A percentile compares a stretch with the other conserved stretches of the same genome.
These are phyloP conservation scores for Trichophyton benhamiae DNA, from an alignment of 2,329 filamentous ascomycete species.

Conservation along the genomic window DNA sequence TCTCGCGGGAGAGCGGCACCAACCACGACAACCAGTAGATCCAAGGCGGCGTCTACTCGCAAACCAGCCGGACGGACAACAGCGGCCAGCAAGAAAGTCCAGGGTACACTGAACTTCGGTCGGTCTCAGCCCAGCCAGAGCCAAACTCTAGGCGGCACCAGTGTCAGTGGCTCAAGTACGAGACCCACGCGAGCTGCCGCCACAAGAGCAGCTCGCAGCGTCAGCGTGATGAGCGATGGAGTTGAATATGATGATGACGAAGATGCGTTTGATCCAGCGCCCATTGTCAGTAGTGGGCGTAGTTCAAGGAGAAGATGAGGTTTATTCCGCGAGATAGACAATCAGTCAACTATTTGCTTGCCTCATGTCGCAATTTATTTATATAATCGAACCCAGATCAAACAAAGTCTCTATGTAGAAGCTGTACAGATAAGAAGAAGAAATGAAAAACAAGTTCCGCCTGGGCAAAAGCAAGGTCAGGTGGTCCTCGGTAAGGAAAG, in stretches of 20 bases:
- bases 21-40: not conserved
- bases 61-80: conserved; percentile 19
- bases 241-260: conserved; percentile 33
- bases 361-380: no score
- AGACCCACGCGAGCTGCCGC: conserved; percentile 19
- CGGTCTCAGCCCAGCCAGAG: conserved; percentile 17
- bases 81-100: conserved; percentile 17
- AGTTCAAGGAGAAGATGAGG: conserved; percentile 17
- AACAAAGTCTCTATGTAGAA: no score
- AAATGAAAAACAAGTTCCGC: no score
- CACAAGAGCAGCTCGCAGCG: conserved; percentile 20
- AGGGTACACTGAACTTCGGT: conserved; percentile 30
- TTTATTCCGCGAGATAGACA: not conserved
- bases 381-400: no score
- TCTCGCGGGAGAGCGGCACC: conserved; percentile 15
- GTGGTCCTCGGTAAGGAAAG: no score
- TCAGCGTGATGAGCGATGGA: conserved; percentile 26
- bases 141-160: conserved; percentile 14
- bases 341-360: not conserved
- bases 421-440: no score
- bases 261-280: conserved; percentile 36
- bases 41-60: conserved; percentile 16
- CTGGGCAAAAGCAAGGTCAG: no score
- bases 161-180: not conserved
- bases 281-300: conserved; percentile 13